Percentiles rank a stretch among this genome's conserved stretches.
Evolutionary conservation across 1,284 basidiomycete genomes (phyloP).

Genomic region (Melampsora allii-populina): DNA sequence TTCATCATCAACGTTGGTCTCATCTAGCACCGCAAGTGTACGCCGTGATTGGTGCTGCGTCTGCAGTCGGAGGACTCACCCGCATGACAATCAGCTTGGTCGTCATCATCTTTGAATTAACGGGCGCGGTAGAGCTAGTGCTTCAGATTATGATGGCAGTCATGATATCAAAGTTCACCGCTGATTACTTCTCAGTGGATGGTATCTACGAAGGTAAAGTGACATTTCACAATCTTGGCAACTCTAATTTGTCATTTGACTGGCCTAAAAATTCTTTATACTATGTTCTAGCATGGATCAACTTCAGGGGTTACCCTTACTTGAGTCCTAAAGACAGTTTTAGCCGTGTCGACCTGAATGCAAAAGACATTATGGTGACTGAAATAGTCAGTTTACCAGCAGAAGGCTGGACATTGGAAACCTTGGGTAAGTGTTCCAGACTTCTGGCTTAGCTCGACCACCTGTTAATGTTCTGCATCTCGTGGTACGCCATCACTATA

Average conservation of each 20-base stretch:
- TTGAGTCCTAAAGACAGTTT: conserved; percentile 64
- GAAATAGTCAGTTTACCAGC: conserved; percentile 46
- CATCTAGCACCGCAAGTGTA: conserved; percentile 66
- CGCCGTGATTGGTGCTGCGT: conserved; percentile 74
- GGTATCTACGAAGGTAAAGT: conserved; percentile 62
- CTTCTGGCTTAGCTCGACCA: not conserved
- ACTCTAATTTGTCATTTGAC: conserved; percentile 53
- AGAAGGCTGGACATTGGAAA: conserved; percentile 54
- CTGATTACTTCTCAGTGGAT: conserved; percentile 66
- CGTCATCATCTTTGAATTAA: conserved; percentile 68
- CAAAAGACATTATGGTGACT: conserved; percentile 63
- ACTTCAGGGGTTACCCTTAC: conserved; percentile 64
- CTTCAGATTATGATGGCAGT: conserved; percentile 72
- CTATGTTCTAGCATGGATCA: conserved; percentile 48
- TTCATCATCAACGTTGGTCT: not conserved
- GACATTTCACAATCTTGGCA: conserved; percentile 62
- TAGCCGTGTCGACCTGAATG: conserved; percentile 64
- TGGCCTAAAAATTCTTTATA: not conserved
- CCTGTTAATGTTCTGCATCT: not conserved
- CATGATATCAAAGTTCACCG: conserved; percentile 71
- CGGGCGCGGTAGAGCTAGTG: conserved; percentile 57
- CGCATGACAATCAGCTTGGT: conserved; percentile 65
- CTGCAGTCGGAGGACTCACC: conserved; percentile 75
- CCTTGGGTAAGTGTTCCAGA: conserved; percentile 56
- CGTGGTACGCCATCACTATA: not conserved